Evolutionary conservation across 225 moss, liverwort and hornwort genomes (phyloP).

Genomic region (Pleurozium schreberi): DNA sequence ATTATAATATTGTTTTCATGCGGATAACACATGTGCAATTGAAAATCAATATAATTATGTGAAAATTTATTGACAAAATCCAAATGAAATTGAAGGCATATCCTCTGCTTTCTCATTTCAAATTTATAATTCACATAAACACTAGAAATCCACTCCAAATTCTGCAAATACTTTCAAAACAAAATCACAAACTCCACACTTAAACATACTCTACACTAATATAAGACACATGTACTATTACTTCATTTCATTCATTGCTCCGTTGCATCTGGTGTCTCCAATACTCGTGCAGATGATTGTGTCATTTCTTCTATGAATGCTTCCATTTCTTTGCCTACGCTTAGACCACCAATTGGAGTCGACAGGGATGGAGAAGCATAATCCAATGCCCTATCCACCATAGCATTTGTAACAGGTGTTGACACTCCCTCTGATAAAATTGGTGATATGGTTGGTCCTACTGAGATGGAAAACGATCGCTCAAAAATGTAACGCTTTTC

Average conservation of each 20-base stretch:
- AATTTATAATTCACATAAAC: accelerated
- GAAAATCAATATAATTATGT: not conserved
- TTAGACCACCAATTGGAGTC: not conserved
- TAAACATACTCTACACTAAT: not conserved
- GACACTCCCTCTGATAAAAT: too few relatives aligned
- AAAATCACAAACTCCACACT: accelerated
- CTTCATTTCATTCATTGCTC: accelerated
- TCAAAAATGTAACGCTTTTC: too few relatives aligned
- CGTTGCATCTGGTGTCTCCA: not conserved
- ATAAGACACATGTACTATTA: too few relatives aligned
- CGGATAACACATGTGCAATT: not conserved
- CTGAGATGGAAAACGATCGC: too few relatives aligned
- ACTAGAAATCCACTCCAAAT: not conserved
- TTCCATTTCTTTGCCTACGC: accelerated
- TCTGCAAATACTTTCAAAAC: not conserved
- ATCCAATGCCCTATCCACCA: not conserved
- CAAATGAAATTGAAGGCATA: not conserved
- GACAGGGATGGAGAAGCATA: accelerated
- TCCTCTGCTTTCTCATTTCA: accelerated
- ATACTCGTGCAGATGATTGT: accelerated
- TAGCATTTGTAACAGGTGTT: accelerated
- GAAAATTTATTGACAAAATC: too few relatives aligned
- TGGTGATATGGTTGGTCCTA: too few relatives aligned
- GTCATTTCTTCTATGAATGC: not conserved
- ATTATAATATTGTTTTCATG: not conserved